Percentiles rank a stretch among this genome's conserved stretches.
These are phyloP conservation scores for Solanum aculeatissimum DNA, from an alignment of 305 asterid species.

Conservation along the genomic window DNA sequence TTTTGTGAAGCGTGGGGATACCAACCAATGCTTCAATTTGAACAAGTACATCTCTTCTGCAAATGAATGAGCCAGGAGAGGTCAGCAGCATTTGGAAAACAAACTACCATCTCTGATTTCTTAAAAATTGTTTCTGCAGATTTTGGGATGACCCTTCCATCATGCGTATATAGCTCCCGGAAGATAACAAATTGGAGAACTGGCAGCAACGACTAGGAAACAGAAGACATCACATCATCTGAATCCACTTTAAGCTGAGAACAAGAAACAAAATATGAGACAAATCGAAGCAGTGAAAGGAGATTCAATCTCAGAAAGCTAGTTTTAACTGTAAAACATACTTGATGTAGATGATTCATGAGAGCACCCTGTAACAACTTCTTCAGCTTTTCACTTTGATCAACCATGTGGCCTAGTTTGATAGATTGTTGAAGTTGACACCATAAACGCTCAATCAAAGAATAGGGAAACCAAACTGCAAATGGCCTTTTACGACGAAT, in stretches of 20 bases:
- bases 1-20: neutral
- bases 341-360: constrained; percentile 61
- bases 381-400: constrained; percentile 78
- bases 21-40: neutral
- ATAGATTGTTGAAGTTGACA: constrained; percentile 77
- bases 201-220: constrained; percentile 6
- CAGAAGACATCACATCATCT: constrained; percentile 44
- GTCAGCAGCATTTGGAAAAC: neutral
- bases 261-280: neutral
- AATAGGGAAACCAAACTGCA: constrained; percentile 91
- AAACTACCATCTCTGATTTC: neutral
- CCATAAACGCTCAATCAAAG: constrained; percentile 78
- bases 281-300: neutral
- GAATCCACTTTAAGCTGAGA: constrained; percentile 79
- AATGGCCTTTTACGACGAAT: constrained; percentile 65
- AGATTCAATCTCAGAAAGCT: neutral
- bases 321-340: constrained; percentile 14
- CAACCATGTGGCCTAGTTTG: constrained; percentile 63
- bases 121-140: neutral
- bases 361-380: constrained; percentile 52
- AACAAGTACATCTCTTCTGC: neutral
- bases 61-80: neutral
- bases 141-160: neutral
- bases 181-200: neutral
- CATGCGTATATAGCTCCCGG: neutral